Percentiles rank a stretch among this genome's conserved stretches.
phyloP scores from a whole-genome alignment of 129 eudicot genomes.

The Kitagawia praeruptora region DNA sequence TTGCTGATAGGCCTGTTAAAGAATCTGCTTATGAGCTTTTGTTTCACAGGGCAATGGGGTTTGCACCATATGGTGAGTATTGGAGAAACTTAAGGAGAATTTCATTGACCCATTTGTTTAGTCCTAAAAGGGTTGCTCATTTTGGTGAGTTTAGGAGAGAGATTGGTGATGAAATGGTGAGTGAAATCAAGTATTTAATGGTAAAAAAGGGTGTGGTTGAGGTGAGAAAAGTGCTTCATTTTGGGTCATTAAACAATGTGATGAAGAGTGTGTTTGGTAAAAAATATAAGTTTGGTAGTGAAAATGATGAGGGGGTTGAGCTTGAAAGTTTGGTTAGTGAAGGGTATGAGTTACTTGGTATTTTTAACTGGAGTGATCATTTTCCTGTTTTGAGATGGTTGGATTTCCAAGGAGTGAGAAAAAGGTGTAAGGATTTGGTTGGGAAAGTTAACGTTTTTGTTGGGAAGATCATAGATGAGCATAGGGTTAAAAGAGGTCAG shows the following conservation, averaged over 20 bases:
- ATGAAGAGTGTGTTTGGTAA: constrained; percentile 81
- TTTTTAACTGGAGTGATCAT: constrained; percentile 87
- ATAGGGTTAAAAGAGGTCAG: constrained; percentile 34
- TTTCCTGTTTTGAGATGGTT: constrained; percentile 59
- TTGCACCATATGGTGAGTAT: constrained; percentile 83
- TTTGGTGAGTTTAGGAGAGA: constrained; percentile 38
- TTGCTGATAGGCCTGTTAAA: constrained; percentile 82
- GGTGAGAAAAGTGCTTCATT: constrained; percentile 57
- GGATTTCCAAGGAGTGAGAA: constrained; percentile 81
- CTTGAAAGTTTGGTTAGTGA: constrained; percentile 62
- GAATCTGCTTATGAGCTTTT: constrained; percentile 77
- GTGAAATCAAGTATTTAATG: constrained; percentile 29
- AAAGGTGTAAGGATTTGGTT: constrained; percentile 46
- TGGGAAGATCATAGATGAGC: constrained; percentile 49
- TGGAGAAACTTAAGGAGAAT: constrained; percentile 79
- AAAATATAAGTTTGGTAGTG: constrained; percentile 26
- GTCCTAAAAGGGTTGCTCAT: constrained; percentile 41
- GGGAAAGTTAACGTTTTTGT: constrained; percentile 57
- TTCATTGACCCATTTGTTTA: constrained; percentile 57
- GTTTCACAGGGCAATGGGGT: constrained; percentile 90
- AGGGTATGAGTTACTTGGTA: constrained; percentile 80
- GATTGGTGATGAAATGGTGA: constrained; percentile 52
- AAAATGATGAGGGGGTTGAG: constrained; percentile 24
- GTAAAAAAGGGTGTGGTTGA: constrained; percentile 39
- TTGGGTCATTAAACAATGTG: constrained; percentile 77